Evolutionary conservation across 2,329 filamentous ascomycete genomes (phyloP).

Genomic region (Moelleriella libera): DNA sequence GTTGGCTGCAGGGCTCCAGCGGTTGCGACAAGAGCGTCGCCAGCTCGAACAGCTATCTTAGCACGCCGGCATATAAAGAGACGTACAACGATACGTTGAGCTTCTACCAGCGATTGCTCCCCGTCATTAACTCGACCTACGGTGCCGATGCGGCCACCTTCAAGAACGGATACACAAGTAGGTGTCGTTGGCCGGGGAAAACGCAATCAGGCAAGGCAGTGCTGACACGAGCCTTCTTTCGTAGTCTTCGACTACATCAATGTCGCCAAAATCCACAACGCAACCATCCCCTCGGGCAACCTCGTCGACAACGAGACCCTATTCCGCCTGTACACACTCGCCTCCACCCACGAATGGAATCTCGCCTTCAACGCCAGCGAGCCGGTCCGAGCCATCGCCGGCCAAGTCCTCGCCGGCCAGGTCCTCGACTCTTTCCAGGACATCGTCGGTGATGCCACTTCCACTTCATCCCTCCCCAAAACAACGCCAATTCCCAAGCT

Average conservation of each 20-base stretch:
- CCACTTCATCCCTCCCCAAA: no score
- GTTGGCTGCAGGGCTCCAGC: slow-evolving; percentile 44
- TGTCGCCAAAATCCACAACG: slow-evolving; percentile 46
- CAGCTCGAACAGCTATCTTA: slow-evolving; percentile 40
- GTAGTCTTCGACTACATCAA: slow-evolving; percentile 46
- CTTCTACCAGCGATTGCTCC: slow-evolving; percentile 42
- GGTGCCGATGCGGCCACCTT: slow-evolving; percentile 30
- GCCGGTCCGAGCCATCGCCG: slow-evolving; percentile 42
- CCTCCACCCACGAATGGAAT: slow-evolving; percentile 68
- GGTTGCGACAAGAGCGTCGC: slow-evolving; percentile 40
- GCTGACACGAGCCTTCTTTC: neutral
- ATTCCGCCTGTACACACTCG: slow-evolving; percentile 54
- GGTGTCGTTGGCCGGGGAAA: slow-evolving; percentile 8
- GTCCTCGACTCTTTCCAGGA: slow-evolving; percentile 37
- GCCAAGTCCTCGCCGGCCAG: slow-evolving; percentile 41
- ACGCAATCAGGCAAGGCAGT: no score
- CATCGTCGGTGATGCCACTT: slow-evolving; percentile 25
- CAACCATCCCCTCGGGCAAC: slow-evolving; percentile 39
- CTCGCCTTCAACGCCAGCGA: slow-evolving; percentile 72
- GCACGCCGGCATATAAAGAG: slow-evolving; percentile 28
- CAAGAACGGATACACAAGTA: slow-evolving; percentile 49
- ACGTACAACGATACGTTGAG: slow-evolving; percentile 37
- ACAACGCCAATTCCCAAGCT: slow-evolving; percentile 20
- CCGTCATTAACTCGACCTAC: slow-evolving; percentile 40
- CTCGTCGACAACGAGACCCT: slow-evolving; percentile 47